Conservation (phyloP, 2,329 filamentous ascomycete genomes). For the Rosellinia necatrix region DNA sequence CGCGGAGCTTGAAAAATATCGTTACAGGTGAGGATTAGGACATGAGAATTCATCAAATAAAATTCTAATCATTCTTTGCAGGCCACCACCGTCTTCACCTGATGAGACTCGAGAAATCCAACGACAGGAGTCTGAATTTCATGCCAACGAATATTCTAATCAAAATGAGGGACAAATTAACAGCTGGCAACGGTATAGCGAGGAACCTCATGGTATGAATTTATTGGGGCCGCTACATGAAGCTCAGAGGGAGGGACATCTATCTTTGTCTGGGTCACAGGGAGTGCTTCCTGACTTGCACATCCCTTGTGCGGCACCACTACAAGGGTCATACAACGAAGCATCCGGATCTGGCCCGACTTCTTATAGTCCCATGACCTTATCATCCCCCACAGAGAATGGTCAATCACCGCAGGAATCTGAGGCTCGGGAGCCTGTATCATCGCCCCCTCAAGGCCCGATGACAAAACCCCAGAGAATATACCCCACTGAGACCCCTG, state of each 20-base stretch:
- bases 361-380: background rate
- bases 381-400: constrained; percentile 7
- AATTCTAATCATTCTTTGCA: constrained; percentile 25
- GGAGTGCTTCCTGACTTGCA: constrained; percentile 3
- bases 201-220: background rate
- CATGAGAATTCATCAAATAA: background rate
- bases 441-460: background rate
- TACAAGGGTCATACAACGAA: constrained; percentile 6
- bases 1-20: constrained; percentile 45
- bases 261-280: constrained; percentile 4
- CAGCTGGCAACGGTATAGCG: constrained; percentile 6
- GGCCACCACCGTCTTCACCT: background rate
- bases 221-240: background rate
- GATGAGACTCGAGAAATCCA: constrained; percentile 11
- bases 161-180: constrained; percentile 17
- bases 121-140: constrained; percentile 10
- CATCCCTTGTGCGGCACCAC: background rate
- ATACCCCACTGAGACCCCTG: background rate
- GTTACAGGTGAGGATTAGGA: constrained; percentile 35
- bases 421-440: background rate
- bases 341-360: background rate
- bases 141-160: constrained; percentile 15
- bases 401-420: background rate
- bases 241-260: background rate
- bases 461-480: background rate